Evolutionary conservation across 768 basidiomycete species (phyloP).

Genomic region (Phlegmacium glaucopus): DNA sequence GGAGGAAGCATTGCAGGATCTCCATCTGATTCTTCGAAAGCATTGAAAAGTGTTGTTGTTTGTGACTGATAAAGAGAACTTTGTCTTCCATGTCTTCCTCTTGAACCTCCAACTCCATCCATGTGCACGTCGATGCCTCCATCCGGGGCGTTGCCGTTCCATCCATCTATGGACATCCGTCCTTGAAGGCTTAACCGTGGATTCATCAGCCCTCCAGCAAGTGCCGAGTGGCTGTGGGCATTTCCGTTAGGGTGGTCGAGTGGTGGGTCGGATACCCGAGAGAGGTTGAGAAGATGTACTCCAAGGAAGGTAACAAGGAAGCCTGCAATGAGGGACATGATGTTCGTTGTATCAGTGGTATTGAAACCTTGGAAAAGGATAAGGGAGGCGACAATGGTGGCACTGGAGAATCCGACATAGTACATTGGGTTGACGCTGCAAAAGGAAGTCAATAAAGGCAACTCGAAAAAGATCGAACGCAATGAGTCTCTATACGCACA

Average conservation of each 20-base stretch:
- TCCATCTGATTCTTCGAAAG: slow-evolving; percentile 57
- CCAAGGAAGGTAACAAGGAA: slow-evolving; percentile 94
- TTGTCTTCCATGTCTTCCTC: slow-evolving; percentile 55
- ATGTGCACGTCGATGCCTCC: slow-evolving; percentile 21
- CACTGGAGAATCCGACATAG: slow-evolving; percentile 94
- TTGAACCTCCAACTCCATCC: slow-evolving; percentile 13
- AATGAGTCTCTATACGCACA: slow-evolving; percentile 53
- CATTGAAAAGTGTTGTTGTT: slow-evolving; percentile 65
- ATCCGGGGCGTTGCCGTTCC: slow-evolving; percentile 44
- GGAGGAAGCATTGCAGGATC: slow-evolving; percentile 20
- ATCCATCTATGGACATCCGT: slow-evolving; percentile 76
- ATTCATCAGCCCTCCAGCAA: slow-evolving; percentile 69
- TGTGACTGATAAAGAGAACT: slow-evolving; percentile 66
- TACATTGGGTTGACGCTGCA: slow-evolving; percentile 94
- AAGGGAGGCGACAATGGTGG: slow-evolving; percentile 89
- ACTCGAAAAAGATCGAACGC: not conserved
- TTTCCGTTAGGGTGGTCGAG: slow-evolving; percentile 31
- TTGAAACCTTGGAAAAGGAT: slow-evolving; percentile 98
- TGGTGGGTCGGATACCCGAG: slow-evolving; percentile 52
- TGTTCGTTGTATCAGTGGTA: slow-evolving; percentile 77
- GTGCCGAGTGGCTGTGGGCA: slow-evolving; percentile 41
- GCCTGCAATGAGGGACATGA: slow-evolving; percentile 83
- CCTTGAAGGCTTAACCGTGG: slow-evolving; percentile 81
- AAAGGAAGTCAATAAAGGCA: not conserved
- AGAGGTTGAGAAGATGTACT: slow-evolving; percentile 90